Base-by-base conservation (phyloP, 768 basidiomycete species). In the Candolleomyces efflorescens region DNA sequence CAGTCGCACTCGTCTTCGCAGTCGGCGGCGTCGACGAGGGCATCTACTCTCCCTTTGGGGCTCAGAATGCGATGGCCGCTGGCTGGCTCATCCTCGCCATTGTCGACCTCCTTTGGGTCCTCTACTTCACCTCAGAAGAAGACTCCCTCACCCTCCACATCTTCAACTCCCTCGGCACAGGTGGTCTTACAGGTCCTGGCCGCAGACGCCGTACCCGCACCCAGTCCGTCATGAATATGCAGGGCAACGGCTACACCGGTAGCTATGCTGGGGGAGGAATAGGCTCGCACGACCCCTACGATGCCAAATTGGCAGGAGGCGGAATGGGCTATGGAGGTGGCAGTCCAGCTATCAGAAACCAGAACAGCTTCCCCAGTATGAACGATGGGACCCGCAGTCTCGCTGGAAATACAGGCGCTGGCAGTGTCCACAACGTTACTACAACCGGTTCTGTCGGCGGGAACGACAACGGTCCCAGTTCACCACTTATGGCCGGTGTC, bases 51-150 rank as follows among this genome's bases (percentile, higher is more conserved):
- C 64, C 67, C 26, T 48, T 52, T 11, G 73, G 78, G 9, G 76
- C 91, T 3, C 73, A 85, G 57, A 86, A 90, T 61, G 92, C 95
- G 7, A 86, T 94, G 80, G 89, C 90, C 26, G 93, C 91, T 3
- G 97, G 96, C 59, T 99, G 92, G 92, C 83, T 99, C 65, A 85
- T 99, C 60, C 83, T 96, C 54, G 78, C 94, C 32, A 82, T 98
- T 60, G 90, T 95, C 57, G 81, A 98, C 78, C 90, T 98, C 68
- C 74, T 98, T 59, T 99, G 96, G 96, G 85, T 95, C 13, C 83
- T 98, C 59, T 97, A 93, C 78, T 96, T 99, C 73, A 97, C 95
- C 2, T 92, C 95, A 1, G 95, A 98, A 67, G 94, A 97, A 65
- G 94, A 95, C 67, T 93, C 94, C 0, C 85, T 93, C 61, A 73